Base-by-base conservation (phyloP, 768 basidiomycete species). In the Termitomyces sp. region DNA sequence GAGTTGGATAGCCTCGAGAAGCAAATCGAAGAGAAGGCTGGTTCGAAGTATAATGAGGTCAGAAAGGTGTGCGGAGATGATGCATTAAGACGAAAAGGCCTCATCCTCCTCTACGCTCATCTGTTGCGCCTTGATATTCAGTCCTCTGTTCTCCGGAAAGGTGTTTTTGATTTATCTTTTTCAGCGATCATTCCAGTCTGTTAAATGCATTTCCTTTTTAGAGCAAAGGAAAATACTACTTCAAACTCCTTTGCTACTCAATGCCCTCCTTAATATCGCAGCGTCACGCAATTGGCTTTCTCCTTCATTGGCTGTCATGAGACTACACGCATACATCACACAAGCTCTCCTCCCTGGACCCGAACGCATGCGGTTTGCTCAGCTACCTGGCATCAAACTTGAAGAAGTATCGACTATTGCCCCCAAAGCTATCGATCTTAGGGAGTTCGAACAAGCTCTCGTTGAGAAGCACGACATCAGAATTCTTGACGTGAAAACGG, bases 231-330 rank as follows among this genome's bases (percentile, higher is more conserved):
- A 79, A 22, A 67, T 95, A 14, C 79, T 98, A 1, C 80, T 93
- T 1, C 86, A 86, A 64, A 82, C 83, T 0, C 93, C 92, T 5
- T 69, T 80, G 14, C 74, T 96, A 5, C 81, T 96, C 30, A 89
- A 81, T 47, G 91, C 94, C 0, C 77, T 98, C 26, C 81, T 95
- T 53, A 89, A 84, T 64, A 91, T 97, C 61, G 81, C 89, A 0
- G 81, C 91, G 20, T 82, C 95, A 0, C 92, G 94, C 62, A 93
- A 86, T 67, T 99, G 95, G 95, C 84, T 98, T 9, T 67, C 81
- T 5, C 88, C 93, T 1, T 87, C 92, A 0, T 75, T 95, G 37
- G 76, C 82, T 32, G 78, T 87, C 64, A 90, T 97, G 84, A 88
- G 87, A 39, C 74, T 99, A 27, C 89, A 95, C 63, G 84, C 91